Evolutionary conservation across 2,329 filamentous ascomycete genomes (phyloP).

Genomic region (Atkinsonella texensis): DNA sequence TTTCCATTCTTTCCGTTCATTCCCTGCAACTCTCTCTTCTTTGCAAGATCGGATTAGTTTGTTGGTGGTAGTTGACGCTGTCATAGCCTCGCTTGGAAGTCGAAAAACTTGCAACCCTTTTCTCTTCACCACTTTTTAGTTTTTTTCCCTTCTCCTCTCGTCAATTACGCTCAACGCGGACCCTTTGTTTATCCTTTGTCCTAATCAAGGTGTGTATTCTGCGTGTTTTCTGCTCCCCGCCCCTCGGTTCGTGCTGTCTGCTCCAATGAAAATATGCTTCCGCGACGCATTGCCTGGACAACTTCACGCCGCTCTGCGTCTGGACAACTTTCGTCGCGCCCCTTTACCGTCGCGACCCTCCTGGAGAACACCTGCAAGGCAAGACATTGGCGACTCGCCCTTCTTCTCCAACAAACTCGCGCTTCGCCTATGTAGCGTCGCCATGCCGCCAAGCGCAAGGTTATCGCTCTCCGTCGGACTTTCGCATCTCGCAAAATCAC

Average conservation of each 20-base stretch:
- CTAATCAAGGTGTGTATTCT: constrained; percentile 4
- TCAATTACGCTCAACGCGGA: background rate
- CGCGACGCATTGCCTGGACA: background rate
- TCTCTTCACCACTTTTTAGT: background rate
- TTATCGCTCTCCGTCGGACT: background rate
- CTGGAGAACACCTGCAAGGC: background rate
- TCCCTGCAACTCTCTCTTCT: constrained; percentile 1
- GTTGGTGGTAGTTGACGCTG: constrained; percentile 8
- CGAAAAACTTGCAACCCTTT: background rate
- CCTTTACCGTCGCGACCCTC: background rate
- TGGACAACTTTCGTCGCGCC: background rate
- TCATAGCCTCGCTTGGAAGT: constrained; percentile 7
- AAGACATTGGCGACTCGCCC: background rate
- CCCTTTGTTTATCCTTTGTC: background rate
- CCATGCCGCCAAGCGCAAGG: background rate
- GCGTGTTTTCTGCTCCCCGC: background rate
- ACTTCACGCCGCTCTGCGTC: constrained; percentile 1
- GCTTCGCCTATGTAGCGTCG: background rate
- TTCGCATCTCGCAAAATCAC: background rate
- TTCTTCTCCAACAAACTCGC: background rate
- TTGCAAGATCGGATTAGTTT: constrained; percentile 5
- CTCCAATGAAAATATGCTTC: constrained; percentile 3
- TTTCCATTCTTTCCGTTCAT: constrained; percentile 4
- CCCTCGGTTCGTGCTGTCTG: background rate
- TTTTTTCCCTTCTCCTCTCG: background rate